phyloP scores from a whole-genome alignment of 345 rosid species.

The Schrenkiella parvula region DNA sequence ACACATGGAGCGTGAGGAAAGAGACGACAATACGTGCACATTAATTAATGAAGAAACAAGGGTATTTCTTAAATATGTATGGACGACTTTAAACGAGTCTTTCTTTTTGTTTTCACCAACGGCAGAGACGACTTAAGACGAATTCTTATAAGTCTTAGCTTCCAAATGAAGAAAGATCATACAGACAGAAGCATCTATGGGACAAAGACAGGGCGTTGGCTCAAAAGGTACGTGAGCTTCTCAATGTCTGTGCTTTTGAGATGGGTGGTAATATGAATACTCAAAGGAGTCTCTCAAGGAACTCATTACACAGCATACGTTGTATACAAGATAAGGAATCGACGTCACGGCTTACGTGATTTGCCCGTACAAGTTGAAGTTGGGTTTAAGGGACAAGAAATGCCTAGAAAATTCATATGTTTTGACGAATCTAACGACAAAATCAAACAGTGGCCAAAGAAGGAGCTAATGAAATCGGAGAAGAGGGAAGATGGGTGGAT shows the following conservation, averaged over 20 bases:
- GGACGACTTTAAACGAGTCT: background rate
- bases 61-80: background rate
- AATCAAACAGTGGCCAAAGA: background rate
- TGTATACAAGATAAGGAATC: background rate
- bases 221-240: background rate
- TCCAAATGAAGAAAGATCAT: background rate
- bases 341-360: background rate
- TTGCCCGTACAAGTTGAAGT: conserved; percentile 17
- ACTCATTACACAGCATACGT: conserved; percentile 13
- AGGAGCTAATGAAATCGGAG: conserved; percentile 3
- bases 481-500: conserved; percentile 23
- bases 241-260: conserved; percentile 14
- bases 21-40: background rate
- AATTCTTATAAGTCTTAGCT: background rate
- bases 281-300: background rate
- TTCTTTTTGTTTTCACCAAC: background rate
- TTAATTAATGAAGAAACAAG: background rate
- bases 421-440: background rate
- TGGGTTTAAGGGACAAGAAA: conserved; percentile 14
- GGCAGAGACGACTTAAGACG: background rate
- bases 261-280: conserved; percentile 12
- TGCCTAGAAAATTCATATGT: background rate
- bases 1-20: background rate
- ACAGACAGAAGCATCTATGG: background rate
- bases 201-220: background rate